Conservation (phyloP, 768 basidiomycete species). For the Butyriboletus loyo region DNA sequence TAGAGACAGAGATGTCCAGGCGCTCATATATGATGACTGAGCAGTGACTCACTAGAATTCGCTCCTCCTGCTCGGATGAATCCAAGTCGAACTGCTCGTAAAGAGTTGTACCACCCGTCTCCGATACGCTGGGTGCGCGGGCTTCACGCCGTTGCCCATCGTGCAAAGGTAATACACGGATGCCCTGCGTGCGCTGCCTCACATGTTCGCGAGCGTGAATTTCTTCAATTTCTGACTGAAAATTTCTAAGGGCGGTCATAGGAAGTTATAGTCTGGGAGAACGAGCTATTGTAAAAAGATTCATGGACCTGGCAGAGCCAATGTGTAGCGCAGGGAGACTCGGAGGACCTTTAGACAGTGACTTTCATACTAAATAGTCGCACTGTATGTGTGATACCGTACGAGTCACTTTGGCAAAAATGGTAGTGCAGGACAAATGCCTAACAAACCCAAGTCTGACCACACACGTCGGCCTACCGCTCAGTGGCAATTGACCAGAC, state of each 20-base stretch:
- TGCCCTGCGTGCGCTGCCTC: slow-evolving; percentile 49
- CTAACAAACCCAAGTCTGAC: background rate
- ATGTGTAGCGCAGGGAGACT: slow-evolving; percentile 1
- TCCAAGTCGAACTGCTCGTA: background rate
- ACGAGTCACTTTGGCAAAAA: slow-evolving; percentile 1
- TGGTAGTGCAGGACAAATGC: background rate
- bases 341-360: background rate
- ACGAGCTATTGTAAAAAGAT: background rate
- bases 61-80: slow-evolving; percentile 17
- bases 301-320: slow-evolving; percentile 13
- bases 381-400: background rate
- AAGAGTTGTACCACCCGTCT: background rate
- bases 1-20: background rate
- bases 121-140: slow-evolving; percentile 5
- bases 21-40: background rate
- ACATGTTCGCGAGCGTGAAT: slow-evolving; percentile 65
- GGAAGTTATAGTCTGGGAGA: background rate
- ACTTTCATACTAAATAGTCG: background rate
- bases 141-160: slow-evolving; percentile 50
- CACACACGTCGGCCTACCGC: background rate
- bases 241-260: slow-evolving; percentile 35
- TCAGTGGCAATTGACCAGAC: background rate
- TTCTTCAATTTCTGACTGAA: slow-evolving; percentile 74
- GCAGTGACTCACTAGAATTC: slow-evolving; percentile 13
- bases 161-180: slow-evolving; percentile 12